A percentile compares a stretch with the other conserved stretches of the same genome.
phyloP scores from a whole-genome alignment of 2,329 filamentous ascomycete species.

The Beauveria sp. region DNA sequence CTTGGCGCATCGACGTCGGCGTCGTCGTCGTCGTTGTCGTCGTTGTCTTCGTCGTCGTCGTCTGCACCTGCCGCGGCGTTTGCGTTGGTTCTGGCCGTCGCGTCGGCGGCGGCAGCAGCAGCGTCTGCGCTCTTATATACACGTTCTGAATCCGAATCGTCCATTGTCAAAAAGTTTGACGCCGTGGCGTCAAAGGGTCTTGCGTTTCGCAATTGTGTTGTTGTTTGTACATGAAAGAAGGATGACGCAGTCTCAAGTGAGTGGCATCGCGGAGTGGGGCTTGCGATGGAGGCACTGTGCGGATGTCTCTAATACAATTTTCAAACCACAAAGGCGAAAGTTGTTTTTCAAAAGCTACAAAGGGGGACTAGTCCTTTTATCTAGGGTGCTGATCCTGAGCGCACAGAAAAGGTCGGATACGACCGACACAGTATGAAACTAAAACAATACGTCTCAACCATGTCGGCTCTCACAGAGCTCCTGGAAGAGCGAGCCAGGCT shows the following conservation, averaged over 20 bases:
- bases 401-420: no score
- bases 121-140: neutral
- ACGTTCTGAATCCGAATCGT: neutral
- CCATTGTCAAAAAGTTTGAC: neutral
- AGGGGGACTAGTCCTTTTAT: no score
- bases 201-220: neutral
- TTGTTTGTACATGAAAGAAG: neutral
- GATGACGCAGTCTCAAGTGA: neutral
- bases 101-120: neutral
- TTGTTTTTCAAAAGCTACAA: no score
- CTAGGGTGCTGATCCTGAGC: no score
- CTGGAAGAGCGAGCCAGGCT: no score
- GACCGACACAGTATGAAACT: no score
- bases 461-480: no score
- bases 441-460: no score
- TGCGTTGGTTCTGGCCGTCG: neutral
- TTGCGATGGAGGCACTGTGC: neutral
- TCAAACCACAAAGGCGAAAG: neutral
- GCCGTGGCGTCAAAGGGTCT: neutral
- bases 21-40: neutral
- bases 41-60: no score
- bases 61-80: neutral
- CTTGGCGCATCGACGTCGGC: neutral
- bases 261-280: neutral
- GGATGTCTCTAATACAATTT: neutral